Conservation (phyloP, 2,329 filamentous ascomycete genomes). For the Tetracladium maxilliforme region DNA sequence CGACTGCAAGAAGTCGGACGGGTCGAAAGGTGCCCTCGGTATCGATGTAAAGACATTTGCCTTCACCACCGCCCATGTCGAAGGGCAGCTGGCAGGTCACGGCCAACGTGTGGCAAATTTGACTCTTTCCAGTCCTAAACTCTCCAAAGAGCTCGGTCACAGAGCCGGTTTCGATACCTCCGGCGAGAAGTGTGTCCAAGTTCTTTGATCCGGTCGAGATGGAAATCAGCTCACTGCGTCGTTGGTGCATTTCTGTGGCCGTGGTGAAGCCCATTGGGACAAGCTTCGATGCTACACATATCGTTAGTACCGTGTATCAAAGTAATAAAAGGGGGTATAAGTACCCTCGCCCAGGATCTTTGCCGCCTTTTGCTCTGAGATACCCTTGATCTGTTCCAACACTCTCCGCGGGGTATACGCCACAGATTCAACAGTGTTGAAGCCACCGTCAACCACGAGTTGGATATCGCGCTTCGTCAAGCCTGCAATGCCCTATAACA, state of each 20-base stretch:
- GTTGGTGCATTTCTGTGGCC: constrained; percentile 96
- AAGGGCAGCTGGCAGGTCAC: constrained; percentile 96
- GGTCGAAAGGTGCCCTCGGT: constrained; percentile 96
- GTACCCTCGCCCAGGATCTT: constrained; percentile 83
- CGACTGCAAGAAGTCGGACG: constrained; percentile 78
- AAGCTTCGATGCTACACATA: constrained; percentile 64
- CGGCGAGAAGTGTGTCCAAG: constrained; percentile 84
- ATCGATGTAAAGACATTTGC: constrained; percentile 96
- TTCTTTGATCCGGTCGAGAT: constrained; percentile 98
- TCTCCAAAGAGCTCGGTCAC: constrained; percentile 98
- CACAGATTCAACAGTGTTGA: constrained; percentile 88
- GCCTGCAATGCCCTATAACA: constrained; percentile 66
- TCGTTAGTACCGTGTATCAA: too few species aligned
- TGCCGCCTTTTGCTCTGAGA: constrained; percentile 89
- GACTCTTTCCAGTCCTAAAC: constrained; percentile 95
- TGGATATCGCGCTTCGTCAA: constrained; percentile 94
- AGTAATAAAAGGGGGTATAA: constrained; percentile 8
- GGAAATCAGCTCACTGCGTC: constrained; percentile 90
- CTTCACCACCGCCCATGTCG: constrained; percentile 97
- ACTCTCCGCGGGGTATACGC: constrained; percentile 78
- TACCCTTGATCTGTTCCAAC: constrained; percentile 92
- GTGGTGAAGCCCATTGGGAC: constrained; percentile 99
- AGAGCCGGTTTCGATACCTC: constrained; percentile 90
- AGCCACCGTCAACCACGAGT: constrained; percentile 79
- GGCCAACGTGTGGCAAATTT: constrained; percentile 96